Evolutionary conservation across 106 monocot genomes (phyloP).

Genomic region (Dendrobium catenatum): DNA sequence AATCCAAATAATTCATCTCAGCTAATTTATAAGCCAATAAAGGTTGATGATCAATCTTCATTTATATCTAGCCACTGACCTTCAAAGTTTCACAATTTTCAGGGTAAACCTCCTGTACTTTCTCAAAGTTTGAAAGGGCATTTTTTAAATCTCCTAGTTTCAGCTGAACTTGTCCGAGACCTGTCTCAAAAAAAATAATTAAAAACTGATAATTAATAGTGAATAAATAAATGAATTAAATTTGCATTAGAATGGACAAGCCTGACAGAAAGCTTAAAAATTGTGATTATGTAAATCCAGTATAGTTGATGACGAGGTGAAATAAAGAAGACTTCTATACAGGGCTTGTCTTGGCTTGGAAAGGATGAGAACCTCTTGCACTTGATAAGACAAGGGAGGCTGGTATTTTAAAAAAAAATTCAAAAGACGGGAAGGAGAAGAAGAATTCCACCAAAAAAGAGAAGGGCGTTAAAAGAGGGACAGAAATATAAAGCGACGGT

Average conservation of each 20-base stretch:
- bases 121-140: conserved; percentile 80
- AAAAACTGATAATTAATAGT: neutral
- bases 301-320: neutral
- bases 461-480: too few relatives aligned
- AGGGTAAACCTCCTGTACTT: conserved; percentile 84
- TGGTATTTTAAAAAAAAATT: too few relatives aligned
- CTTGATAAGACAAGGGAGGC: too few relatives aligned
- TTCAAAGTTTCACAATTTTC: conserved; percentile 91
- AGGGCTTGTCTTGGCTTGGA: neutral
- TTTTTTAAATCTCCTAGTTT: conserved; percentile 83
- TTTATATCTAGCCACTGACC: conserved; percentile 25
- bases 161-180: conserved; percentile 88
- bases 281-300: neutral
- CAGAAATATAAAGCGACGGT: too few relatives aligned
- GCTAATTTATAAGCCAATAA: neutral
- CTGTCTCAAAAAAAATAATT: conserved; percentile 18
- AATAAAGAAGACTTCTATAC: neutral
- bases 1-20: conserved; percentile 3
- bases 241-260: neutral
- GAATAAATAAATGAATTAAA: neutral
- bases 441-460: too few relatives aligned
- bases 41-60: neutral
- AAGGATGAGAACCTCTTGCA: neutral
- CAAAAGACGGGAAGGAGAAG: too few relatives aligned
- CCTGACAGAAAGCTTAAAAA: neutral